Evolutionary conservation across 2,329 filamentous ascomycete species (phyloP).

Genomic region (Epicoccum sorghinum): DNA sequence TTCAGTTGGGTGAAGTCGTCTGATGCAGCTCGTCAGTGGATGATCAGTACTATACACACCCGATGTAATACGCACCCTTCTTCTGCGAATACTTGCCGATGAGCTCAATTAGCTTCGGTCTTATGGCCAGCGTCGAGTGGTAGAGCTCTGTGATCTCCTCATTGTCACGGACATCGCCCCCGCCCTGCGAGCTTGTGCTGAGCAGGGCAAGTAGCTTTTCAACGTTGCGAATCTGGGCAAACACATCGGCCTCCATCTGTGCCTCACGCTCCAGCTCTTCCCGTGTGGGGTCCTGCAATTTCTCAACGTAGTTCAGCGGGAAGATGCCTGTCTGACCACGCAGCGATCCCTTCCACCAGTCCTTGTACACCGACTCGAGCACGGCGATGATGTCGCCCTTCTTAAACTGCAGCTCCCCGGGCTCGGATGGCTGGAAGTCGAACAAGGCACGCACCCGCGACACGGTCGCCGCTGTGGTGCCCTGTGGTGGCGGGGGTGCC

Average conservation of each 20-base stretch:
- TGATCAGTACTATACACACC: not conserved
- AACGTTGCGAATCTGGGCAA: conserved; percentile 77
- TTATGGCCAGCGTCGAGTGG: conserved; percentile 90
- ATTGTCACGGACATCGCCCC: conserved; percentile 80
- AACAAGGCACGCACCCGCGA: conserved; percentile 92
- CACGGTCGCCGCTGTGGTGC: conserved; percentile 94
- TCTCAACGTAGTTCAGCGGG: conserved; percentile 98
- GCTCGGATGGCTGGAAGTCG: conserved; percentile 92
- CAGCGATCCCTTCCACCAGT: conserved; percentile 98
- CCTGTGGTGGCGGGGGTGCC: conserved; percentile 64
- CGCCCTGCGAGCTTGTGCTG: conserved; percentile 71
- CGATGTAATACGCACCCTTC: conserved; percentile 69
- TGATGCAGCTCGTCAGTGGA: conserved; percentile 47
- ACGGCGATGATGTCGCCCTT: conserved; percentile 98
- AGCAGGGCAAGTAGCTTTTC: conserved; percentile 85
- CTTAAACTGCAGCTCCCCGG: conserved; percentile 92
- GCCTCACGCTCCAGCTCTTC: conserved; percentile 95
- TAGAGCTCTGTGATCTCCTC: conserved; percentile 94
- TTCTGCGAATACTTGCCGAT: conserved; percentile 99
- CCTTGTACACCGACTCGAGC: conserved; percentile 96
- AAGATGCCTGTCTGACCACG: conserved; percentile 97
- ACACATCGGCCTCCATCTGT: conserved; percentile 87
- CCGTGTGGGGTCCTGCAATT: conserved; percentile 89
- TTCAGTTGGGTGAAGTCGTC: conserved; percentile 99
- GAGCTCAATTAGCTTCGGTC: conserved; percentile 94